Evolutionary conservation across 2,329 filamentous ascomycete genomes (phyloP).

Genomic region (Exophiala sp.): DNA sequence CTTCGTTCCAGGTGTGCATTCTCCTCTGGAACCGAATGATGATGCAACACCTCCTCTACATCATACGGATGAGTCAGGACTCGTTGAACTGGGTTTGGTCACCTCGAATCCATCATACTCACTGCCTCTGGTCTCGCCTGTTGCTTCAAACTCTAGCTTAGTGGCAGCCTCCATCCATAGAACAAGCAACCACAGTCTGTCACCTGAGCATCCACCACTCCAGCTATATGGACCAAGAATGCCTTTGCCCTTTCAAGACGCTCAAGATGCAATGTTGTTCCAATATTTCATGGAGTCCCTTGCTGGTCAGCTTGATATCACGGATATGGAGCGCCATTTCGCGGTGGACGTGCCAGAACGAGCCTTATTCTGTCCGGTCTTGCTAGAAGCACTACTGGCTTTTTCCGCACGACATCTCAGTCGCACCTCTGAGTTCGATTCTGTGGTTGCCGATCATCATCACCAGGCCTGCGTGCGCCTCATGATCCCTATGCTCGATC

Average conservation of each 20-base stretch:
- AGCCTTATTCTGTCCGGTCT: slow-evolving; percentile 28
- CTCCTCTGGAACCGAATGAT: background rate
- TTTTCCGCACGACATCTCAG: slow-evolving; percentile 43
- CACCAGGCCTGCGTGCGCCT: slow-evolving; percentile 41
- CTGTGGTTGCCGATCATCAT: slow-evolving; percentile 42
- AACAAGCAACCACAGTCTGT: background rate
- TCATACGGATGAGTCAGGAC: background rate
- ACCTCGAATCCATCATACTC: background rate
- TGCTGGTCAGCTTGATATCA: slow-evolving; percentile 29
- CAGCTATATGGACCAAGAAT: background rate
- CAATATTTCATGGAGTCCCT: background rate
- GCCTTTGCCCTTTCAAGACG: slow-evolving; percentile 8
- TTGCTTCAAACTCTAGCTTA: background rate
- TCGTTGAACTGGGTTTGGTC: background rate
- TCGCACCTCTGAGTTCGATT: slow-evolving; percentile 38
- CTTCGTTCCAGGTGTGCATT: background rate
- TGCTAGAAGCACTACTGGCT: slow-evolving; percentile 44
- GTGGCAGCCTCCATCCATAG: background rate
- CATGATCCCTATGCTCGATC: slow-evolving; percentile 39
- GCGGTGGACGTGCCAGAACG: slow-evolving; percentile 29
- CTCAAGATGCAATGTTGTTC: slow-evolving; percentile 5
- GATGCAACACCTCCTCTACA: background rate
- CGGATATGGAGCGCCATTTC: slow-evolving; percentile 30
- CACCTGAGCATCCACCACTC: background rate
- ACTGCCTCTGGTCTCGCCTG: background rate